These are phyloP conservation scores for Bruguiera gymnorhiza DNA, from an alignment of 345 rosid species.

Conservation along the genomic window DNA sequence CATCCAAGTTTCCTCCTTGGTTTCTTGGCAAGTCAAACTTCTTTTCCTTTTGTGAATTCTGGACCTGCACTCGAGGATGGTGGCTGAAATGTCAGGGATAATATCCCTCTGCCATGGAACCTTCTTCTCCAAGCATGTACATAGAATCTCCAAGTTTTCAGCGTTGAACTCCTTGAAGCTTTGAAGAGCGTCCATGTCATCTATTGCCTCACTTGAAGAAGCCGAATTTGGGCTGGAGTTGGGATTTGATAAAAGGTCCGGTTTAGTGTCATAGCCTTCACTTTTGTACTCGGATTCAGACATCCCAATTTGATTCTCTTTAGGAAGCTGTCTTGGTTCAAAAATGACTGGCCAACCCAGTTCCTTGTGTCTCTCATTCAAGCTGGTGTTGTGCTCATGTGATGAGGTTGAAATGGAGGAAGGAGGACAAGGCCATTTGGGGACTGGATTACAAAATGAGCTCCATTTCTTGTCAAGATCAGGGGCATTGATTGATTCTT, in stretches of 20 bases:
- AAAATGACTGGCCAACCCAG: conserved; percentile 45
- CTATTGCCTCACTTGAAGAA: conserved; percentile 65
- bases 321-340: conserved; percentile 29
- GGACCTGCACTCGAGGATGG: conserved; percentile 70
- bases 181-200: conserved; percentile 32
- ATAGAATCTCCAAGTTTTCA: conserved; percentile 49
- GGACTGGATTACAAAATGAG: conserved; percentile 25
- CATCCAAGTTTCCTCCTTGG: conserved; percentile 78
- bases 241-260: conserved; percentile 59
- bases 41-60: conserved; percentile 47
- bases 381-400: conserved; percentile 25
- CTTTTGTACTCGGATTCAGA: conserved; percentile 32
- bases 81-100: conserved; percentile 48
- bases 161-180: conserved; percentile 44
- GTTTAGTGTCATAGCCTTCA: conserved; percentile 35
- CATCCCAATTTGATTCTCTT: conserved; percentile 45
- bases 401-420: conserved; percentile 42
- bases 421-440: conserved; percentile 38
- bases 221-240: conserved; percentile 78
- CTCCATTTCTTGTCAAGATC: conserved; percentile 47
- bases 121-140: conserved; percentile 60
- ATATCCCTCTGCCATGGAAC: conserved; percentile 69
- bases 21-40: conserved; percentile 18
- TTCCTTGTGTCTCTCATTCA: conserved; percentile 16
- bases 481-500: conserved; percentile 28